Conservation (phyloP, 352 stramenopile genomes). For the Phytophthora boehmeriae region DNA sequence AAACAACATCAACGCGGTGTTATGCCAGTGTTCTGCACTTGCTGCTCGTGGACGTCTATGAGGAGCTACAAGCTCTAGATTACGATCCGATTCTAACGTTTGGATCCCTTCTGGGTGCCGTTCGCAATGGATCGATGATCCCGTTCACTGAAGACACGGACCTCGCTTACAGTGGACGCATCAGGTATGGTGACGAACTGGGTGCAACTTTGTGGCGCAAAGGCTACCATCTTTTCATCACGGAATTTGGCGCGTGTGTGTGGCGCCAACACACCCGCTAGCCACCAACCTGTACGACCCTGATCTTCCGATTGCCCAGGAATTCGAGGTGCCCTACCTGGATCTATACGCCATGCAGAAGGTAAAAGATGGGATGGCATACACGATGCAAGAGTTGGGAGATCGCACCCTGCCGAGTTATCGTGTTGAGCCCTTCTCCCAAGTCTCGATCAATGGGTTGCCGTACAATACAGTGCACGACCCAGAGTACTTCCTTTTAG, state of each 20-base stretch:
- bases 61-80: conserved; percentile 27
- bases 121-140: conserved; percentile 45
- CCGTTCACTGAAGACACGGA: conserved; percentile 56
- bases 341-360: conserved; percentile 33
- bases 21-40: conserved; percentile 51
- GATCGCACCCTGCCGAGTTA: conserved; percentile 8
- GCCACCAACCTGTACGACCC: conserved; percentile 36
- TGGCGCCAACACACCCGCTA: conserved; percentile 38
- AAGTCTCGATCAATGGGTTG: conserved; percentile 27
- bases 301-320: neutral
- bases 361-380: neutral
- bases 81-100: conserved; percentile 37
- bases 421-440: conserved; percentile 16
- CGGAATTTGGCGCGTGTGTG: conserved; percentile 36
- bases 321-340: conserved; percentile 29
- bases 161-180: conserved; percentile 31
- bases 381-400: conserved; percentile 24
- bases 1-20: conserved; percentile 28
- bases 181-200: conserved; percentile 1
- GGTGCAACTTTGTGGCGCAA: conserved; percentile 25
- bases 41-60: conserved; percentile 54
- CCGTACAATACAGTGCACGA: conserved; percentile 33
- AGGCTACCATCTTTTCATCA: conserved; percentile 44
- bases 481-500: conserved; percentile 31
- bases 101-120: conserved; percentile 48